Base-by-base conservation (phyloP, 495 filamentous ascomycete genomes). In the Daldinia vernicosa region DNA sequence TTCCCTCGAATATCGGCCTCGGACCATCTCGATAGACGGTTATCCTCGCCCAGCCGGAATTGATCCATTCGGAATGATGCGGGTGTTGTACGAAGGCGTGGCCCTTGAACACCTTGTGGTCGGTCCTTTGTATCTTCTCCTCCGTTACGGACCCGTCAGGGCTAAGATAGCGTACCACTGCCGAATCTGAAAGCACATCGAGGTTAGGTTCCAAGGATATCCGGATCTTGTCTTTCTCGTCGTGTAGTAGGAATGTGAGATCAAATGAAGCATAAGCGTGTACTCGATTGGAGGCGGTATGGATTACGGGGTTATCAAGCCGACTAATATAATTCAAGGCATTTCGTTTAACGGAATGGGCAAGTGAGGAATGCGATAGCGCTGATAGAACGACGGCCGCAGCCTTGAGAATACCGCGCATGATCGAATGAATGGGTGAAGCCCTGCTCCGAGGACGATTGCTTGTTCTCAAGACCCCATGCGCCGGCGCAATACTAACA, bases 161-260 rank as follows among this genome's bases (percentile, higher is more conserved):
- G 61, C 83, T 87, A 17, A 97, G 76, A 75, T 94, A 91, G 52
- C 88, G 84, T 4, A 99, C 80, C 51, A 81, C 88, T 2, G 94
- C 92, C 75, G 92, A 90, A 2, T 91, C 88, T 26, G 89, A 84
- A 26, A 98, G 83, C 59, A 98, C 91, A 79, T 98, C 93, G 80
- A 97, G 89, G 75, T 98, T 99, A 27, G 95, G 95, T 77, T 97
- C 90, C 37, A 98, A 86, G 54, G 87, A 84, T 50, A 99, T 86
- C 70, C 92, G 93, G 66, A 98, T 82, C 52, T 87, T 86, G 72
- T 93, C 89, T 63, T 83, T 79, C 45, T 86, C 83, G 67, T 87
- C 82, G 71, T 92, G 90, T 45, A 97, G 79, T 47, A 85, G 81
- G 79, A 99, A 98, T 30, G 87, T 88, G 69, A 98, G 79, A 74